Conservation (phyloP, 371 early-diverging fungal genomes). For the Vairimorpha necatrix region DNA sequence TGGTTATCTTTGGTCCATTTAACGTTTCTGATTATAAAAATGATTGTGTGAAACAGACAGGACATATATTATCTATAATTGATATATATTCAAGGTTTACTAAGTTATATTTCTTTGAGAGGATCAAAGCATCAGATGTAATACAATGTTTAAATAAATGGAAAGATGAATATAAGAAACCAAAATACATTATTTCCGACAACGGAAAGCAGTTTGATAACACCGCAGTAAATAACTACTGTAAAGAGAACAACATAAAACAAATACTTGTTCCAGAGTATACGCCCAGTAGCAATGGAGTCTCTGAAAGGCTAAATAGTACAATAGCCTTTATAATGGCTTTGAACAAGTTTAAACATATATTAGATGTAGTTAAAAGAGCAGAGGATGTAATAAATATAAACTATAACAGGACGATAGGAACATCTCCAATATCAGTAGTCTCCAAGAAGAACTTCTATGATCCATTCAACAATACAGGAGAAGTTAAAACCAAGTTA, state of each 20-base stretch:
- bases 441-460: neutral
- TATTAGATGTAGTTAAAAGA: neutral
- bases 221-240: conserved; percentile 7
- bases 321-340: neutral
- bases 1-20: conserved; percentile 9
- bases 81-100: conserved; percentile 13
- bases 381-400: neutral
- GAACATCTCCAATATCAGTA: neutral
- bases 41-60: neutral
- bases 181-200: conserved; percentile 9
- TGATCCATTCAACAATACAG: neutral
- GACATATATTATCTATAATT: conserved; percentile 1
- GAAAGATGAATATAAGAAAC: neutral
- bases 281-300: neutral
- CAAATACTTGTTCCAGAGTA: conserved; percentile 1
- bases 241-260: neutral
- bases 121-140: neutral
- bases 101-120: neutral
- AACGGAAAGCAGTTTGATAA: conserved; percentile 29
- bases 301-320: neutral
- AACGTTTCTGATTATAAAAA: neutral
- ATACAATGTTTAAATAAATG: neutral
- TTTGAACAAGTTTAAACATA: no score
- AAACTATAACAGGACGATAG: neutral
- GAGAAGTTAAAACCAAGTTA: no score